Evolutionary conservation across 208 protist genomes (phyloP), one percentile per base, ranked within the genome.

Genomic region (Herpetomonas samuelpessoai): DNA sequence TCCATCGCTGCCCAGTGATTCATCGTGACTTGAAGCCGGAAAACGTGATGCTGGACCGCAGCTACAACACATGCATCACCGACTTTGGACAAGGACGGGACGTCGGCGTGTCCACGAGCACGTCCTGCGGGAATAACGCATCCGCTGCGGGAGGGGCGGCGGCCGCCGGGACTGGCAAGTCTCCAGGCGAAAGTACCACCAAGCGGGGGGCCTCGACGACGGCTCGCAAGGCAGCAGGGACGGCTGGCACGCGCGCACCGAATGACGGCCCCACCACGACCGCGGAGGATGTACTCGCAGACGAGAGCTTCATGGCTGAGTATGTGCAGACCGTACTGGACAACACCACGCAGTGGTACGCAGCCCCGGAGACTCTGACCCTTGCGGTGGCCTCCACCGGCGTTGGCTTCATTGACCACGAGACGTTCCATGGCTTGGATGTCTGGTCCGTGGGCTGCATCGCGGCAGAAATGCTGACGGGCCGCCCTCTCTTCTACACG

Each of bases 61-160:
- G 94, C 68, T 98, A 97, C 81, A 67, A 79, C 28, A 83, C 92
- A 38, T 86, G 94, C 55, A 79, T 99, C 18, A 96, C 91, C 22
- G 98, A 99, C 74, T 99, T 99, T 78, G 98, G 98, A 16, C 86
- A 99, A 45, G 97, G 97, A 12, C 65, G 98, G 18, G 91, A 89
- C 30, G 81, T 97, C 25, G 68, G 65, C 7, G 35, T 76, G 74
- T 7, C 64, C 75, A 26, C 67, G 25, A 31, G 25, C 44, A 62
- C 14, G 71, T 38, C 12, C 53, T 56, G 18, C 56, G 58, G 12
- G 25, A n/a, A 18, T 16, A n/a, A n/a, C 53, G 28, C 7, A 25
- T 4, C 6, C 68, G 86, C 18, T 85, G 71, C 45, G 49, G 10
- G 6, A 3, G 3, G 9, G 25, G 14, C 21, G 9, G 27, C 26